Percentiles rank a stretch among this genome's conserved stretches.
Conservation (phyloP, 2,329 filamentous ascomycete species). For the Colletotrichum sp. region DNA sequence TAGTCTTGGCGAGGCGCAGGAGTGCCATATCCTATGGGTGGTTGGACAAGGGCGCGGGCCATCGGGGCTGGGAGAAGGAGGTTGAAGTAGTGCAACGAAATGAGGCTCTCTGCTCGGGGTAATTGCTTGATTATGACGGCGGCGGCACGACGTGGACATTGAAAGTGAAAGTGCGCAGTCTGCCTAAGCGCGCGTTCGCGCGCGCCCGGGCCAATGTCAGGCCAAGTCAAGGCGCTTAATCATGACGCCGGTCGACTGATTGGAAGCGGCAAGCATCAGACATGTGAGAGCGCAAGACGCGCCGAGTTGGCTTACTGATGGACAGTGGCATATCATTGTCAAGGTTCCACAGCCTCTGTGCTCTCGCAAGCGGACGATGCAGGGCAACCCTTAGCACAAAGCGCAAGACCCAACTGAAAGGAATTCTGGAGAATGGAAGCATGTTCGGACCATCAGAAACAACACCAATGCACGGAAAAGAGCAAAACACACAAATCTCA, state of each 20-base stretch:
- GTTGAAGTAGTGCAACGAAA: background rate
- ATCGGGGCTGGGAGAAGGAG: background rate
- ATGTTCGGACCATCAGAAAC: conserved; percentile 7
- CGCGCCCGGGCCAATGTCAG: background rate
- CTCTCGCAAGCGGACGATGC: background rate
- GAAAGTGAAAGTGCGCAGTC: background rate
- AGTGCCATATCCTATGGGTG: background rate
- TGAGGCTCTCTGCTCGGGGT: background rate
- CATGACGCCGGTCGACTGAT: background rate
- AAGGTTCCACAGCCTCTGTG: background rate
- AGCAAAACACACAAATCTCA: background rate
- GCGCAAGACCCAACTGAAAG: background rate
- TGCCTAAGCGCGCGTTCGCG: background rate
- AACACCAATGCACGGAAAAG: background rate
- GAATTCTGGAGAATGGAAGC: background rate
- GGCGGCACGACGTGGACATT: background rate
- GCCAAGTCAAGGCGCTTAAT: background rate
- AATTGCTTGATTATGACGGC: background rate
- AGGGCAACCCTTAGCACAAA: background rate
- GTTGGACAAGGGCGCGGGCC: background rate
- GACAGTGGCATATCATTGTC: background rate
- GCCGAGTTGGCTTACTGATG: background rate
- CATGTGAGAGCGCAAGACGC: background rate
- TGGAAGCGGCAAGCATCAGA: background rate
- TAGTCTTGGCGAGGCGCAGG: background rate